Evolutionary conservation across 805 yeast species (phyloP).

Genomic region (Candida arabinofermentans): DNA sequence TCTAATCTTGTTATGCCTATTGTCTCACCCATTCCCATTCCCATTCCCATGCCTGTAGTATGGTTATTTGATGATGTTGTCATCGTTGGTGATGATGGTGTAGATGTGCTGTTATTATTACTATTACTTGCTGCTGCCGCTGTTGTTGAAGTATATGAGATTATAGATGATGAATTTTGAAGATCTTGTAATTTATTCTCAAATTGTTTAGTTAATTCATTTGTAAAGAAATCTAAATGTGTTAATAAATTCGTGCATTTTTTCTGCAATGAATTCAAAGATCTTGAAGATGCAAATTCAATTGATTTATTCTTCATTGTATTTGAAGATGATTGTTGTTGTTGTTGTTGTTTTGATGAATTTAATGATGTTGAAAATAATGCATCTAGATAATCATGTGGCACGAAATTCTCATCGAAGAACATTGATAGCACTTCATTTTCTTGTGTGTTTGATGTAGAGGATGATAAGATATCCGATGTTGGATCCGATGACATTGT

Average conservation of each 20-base stretch:
- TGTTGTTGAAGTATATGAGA: slow-evolving; percentile 35
- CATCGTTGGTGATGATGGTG: too few relatives aligned
- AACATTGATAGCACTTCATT: slow-evolving; percentile 58
- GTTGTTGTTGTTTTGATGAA: slow-evolving; percentile 6
- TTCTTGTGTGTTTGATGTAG: slow-evolving; percentile 12
- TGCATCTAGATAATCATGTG: slow-evolving; percentile 63
- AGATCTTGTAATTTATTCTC: slow-evolving; percentile 46
- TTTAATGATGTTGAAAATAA: slow-evolving; percentile 41
- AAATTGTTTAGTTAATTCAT: slow-evolving; percentile 51
- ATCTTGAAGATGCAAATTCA: slow-evolving; percentile 30
- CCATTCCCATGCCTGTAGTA: too few relatives aligned
- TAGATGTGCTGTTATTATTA: too few relatives aligned
- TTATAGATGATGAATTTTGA: slow-evolving; percentile 47
- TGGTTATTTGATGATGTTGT: too few relatives aligned
- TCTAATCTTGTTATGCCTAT: slow-evolving; percentile 55
- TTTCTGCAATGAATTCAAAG: slow-evolving; percentile 40
- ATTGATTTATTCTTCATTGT: slow-evolving; percentile 18
- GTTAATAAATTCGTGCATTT: slow-evolving; percentile 49
- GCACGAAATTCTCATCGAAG: slow-evolving; percentile 62
- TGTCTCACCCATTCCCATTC: too few relatives aligned
- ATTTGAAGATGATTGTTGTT: too few relatives aligned
- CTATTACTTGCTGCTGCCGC: background rate
- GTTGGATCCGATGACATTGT: background rate
- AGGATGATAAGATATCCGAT: background rate
- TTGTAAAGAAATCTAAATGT: slow-evolving; percentile 60